These are phyloP conservation scores for Penicillium sp. DNA, from an alignment of 2,329 filamentous ascomycete species.

Conservation along the genomic window DNA sequence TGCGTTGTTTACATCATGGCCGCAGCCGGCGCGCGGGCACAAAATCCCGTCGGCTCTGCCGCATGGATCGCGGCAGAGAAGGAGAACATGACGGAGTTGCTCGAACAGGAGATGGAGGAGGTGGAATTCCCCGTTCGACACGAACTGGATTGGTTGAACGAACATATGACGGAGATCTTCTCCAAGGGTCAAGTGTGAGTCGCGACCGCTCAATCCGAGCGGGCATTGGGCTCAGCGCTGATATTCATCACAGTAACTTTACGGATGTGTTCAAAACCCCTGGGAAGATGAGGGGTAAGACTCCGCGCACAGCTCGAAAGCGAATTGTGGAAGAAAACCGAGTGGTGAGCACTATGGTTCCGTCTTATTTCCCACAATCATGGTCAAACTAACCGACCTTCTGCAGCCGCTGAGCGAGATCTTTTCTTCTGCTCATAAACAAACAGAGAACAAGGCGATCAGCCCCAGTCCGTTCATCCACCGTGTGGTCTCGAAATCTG, in stretches of 20 bases:
- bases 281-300: slow-evolving; percentile 48
- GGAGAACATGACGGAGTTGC: slow-evolving; percentile 68
- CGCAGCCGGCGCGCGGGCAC: slow-evolving; percentile 35
- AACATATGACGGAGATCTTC: slow-evolving; percentile 96
- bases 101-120: slow-evolving; percentile 81
- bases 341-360: slow-evolving; percentile 37
- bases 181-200: slow-evolving; percentile 79
- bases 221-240: slow-evolving; percentile 21
- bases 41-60: slow-evolving; percentile 66
- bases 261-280: slow-evolving; percentile 84
- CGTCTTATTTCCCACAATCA: slow-evolving; percentile 5
- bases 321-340: slow-evolving; percentile 41
- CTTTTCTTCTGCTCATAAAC: slow-evolving; percentile 42
- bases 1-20: slow-evolving; percentile 43
- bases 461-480: slow-evolving; percentile 34
- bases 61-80: slow-evolving; percentile 85
- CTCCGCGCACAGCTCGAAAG: slow-evolving; percentile 45
- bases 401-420: slow-evolving; percentile 47
- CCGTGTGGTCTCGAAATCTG: slow-evolving; percentile 34
- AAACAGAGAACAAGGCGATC: slow-evolving; percentile 28
- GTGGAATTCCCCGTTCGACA: slow-evolving; percentile 88
- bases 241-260: slow-evolving; percentile 63
- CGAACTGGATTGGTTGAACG: slow-evolving; percentile 96
- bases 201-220: slow-evolving; percentile 11
- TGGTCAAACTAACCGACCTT: slow-evolving; percentile 7